Evolutionary conservation across 2,329 filamentous ascomycete species (phyloP), one percentile per base, ranked within the genome.

Genomic region (Trichophaea hybrida): DNA sequence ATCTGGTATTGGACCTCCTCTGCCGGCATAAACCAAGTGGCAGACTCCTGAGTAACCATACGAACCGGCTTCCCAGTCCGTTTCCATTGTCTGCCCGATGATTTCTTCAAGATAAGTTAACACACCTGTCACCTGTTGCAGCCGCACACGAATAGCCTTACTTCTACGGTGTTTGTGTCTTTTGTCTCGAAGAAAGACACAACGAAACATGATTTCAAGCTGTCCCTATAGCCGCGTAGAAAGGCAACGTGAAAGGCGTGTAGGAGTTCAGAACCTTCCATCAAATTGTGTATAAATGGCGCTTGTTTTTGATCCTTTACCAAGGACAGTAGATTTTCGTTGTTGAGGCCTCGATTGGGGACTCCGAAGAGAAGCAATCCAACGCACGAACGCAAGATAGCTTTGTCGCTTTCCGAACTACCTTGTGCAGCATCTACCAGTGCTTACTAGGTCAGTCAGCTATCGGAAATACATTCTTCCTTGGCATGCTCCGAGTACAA

Each of bases 231-330:
- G 54, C 38, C 43, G 33, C 4, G 24, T 24, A 8, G 31, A 61
- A 38, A 4, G 60, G 33, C 5, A 4, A 1, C 2, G 5, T 13
- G 1, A 63, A 44, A 3, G 24, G 24, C 24, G 24, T 24, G 24
- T 24, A 24, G 24, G 31, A 54, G 31, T 4, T 48, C 17, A 4
- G 61, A 61, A 4, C 33, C 56, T 5, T n/a, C 17, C 4, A 31
- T 32, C 6, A 63, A 12, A 34, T 63, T 59, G 6, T 5, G 7
- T 3, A 63, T 33, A 1, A 63, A 55, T 1, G 4, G 32, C n/a
- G 34, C 59, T 2, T 63, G 59, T 17, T 34, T 49, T n/a, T 61
- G 61, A 1, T 52, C 55, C 12, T 59, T 49, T 4, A 63, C 61
- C 61, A 63, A 58, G 0, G 51, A 0, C 4, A 13, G 37, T 2